Percentiles rank a stretch among this genome's conserved stretches.
Evolutionary conservation across 768 basidiomycete genomes (phyloP).

Genomic region (Amanita inopinata): DNA sequence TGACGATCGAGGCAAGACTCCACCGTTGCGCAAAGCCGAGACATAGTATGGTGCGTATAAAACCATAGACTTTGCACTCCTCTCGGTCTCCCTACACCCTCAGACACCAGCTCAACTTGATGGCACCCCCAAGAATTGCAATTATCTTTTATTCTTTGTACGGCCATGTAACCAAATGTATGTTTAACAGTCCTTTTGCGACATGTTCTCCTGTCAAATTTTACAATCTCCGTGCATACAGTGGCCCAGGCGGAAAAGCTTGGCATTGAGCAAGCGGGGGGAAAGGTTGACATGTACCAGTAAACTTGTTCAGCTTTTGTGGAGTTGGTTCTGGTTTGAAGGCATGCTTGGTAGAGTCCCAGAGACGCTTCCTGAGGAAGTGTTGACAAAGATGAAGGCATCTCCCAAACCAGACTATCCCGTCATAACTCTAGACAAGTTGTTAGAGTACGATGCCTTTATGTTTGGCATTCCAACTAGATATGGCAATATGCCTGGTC

Average conservation of each 20-base stretch:
- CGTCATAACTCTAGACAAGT: slow-evolving; percentile 37
- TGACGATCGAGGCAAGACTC: no score
- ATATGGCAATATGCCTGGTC: slow-evolving; percentile 68
- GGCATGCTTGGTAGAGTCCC: slow-evolving; percentile 32
- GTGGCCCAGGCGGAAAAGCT: slow-evolving; percentile 32
- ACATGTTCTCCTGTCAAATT: no score
- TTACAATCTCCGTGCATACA: slow-evolving; percentile 19
- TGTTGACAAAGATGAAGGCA: slow-evolving; percentile 53
- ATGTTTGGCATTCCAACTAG: slow-evolving; percentile 64
- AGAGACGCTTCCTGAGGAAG: slow-evolving; percentile 56
- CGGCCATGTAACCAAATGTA: slow-evolving; percentile 43
- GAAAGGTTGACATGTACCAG: slow-evolving; percentile 32
- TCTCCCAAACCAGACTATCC: slow-evolving; percentile 52
- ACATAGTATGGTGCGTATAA: no score
- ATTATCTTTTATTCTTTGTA: slow-evolving; percentile 50
- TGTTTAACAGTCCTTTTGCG: slow-evolving; percentile 13
- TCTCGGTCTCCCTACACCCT: no score
- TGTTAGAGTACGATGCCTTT: slow-evolving; percentile 52
- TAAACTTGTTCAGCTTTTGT: slow-evolving; percentile 14
- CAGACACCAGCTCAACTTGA: no score
- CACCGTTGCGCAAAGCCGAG: no score
- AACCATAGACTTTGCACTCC: no score
- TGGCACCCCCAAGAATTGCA: slow-evolving; percentile 27
- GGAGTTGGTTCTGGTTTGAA: background rate
- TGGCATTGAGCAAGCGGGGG: slow-evolving; percentile 29